These are phyloP conservation scores for Fusarium nematophilum DNA, from an alignment of 2,329 filamentous ascomycete species.

Conservation along the genomic window DNA sequence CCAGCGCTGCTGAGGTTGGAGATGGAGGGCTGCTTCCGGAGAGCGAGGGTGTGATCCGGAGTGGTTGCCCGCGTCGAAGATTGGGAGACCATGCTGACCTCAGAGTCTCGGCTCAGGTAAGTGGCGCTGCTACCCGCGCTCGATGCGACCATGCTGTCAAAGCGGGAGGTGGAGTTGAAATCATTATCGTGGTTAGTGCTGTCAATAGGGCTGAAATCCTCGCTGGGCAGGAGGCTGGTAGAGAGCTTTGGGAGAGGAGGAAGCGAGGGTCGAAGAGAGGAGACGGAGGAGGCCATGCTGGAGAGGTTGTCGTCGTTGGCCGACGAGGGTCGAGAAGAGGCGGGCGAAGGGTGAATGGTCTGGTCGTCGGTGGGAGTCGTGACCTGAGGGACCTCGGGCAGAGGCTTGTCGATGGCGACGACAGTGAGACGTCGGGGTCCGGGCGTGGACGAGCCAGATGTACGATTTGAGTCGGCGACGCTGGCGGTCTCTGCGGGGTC, in stretches of 20 bases:
- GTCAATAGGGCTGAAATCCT: slow-evolving; percentile 62
- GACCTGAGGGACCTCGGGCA: slow-evolving; percentile 72
- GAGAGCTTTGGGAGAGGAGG: slow-evolving; percentile 69
- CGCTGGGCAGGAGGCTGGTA: slow-evolving; percentile 59
- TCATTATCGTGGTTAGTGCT: slow-evolving; percentile 61
- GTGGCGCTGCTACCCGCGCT: slow-evolving; percentile 84
- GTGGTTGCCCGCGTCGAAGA: slow-evolving; percentile 90
- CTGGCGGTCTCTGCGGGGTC: slow-evolving; percentile 53
- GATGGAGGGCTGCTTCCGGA: slow-evolving; percentile 70
- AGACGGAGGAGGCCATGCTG: slow-evolving; percentile 58
- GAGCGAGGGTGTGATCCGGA: slow-evolving; percentile 71
- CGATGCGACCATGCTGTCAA: slow-evolving; percentile 78
- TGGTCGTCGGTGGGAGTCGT: slow-evolving; percentile 52
- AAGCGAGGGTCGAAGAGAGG: slow-evolving; percentile 61
- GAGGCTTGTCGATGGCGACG: slow-evolving; percentile 71
- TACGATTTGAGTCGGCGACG: slow-evolving; percentile 54
- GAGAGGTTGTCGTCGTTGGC: slow-evolving; percentile 55
- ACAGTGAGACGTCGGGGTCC: slow-evolving; percentile 53
- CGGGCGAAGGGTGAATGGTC: slow-evolving; percentile 49
- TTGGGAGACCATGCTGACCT: slow-evolving; percentile 81
- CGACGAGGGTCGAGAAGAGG: slow-evolving; percentile 57
- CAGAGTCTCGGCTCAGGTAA: slow-evolving; percentile 83
- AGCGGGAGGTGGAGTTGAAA: slow-evolving; percentile 64
- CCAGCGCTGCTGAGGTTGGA: slow-evolving; percentile 75
- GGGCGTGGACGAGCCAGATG: slow-evolving; percentile 50